phyloP scores from a whole-genome alignment of 129 eudicot species.

The Mikania micrantha region DNA sequence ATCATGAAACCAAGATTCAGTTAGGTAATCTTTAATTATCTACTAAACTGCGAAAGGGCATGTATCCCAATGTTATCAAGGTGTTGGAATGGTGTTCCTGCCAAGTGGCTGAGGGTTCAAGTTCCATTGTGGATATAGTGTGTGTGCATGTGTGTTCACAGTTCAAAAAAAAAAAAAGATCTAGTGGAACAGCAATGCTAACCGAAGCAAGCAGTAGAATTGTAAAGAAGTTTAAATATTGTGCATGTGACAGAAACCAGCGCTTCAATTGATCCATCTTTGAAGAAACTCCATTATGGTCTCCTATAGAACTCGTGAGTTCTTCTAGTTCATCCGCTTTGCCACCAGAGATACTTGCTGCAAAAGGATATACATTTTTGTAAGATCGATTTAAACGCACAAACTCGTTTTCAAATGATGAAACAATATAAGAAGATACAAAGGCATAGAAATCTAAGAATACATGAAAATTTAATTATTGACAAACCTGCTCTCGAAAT shows the following conservation, averaged over 20 bases:
- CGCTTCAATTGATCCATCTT: constrained; percentile 44
- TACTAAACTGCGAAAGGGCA: too few relatives aligned
- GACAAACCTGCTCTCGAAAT: constrained; percentile 71
- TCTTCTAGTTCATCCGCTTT: constrained; percentile 53
- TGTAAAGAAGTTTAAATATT: constrained; percentile 57
- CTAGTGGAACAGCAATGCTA: not conserved
- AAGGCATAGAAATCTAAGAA: not conserved
- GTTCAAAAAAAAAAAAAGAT: too few relatives aligned
- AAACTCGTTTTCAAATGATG: not conserved
- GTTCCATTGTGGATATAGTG: too few relatives aligned
- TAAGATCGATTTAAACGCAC: not conserved
- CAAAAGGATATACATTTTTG: not conserved
- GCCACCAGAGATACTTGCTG: constrained; percentile 63
- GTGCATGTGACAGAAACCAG: constrained; percentile 68
- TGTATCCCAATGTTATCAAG: too few relatives aligned
- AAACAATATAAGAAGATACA: not conserved
- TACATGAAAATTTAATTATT: not conserved
- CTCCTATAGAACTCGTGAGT: constrained; percentile 34
- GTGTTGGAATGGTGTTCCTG: too few relatives aligned
- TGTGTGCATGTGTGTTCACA: too few relatives aligned
- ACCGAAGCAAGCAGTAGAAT: constrained; percentile 80
- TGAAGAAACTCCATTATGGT: constrained; percentile 36
- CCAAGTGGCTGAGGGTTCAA: too few relatives aligned
- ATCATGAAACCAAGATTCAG: not conserved
- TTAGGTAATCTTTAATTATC: not conserved